These are phyloP conservation scores for Fusarium veterinarium DNA, from an alignment of 2,329 filamentous ascomycete species.

Conservation along the genomic window DNA sequence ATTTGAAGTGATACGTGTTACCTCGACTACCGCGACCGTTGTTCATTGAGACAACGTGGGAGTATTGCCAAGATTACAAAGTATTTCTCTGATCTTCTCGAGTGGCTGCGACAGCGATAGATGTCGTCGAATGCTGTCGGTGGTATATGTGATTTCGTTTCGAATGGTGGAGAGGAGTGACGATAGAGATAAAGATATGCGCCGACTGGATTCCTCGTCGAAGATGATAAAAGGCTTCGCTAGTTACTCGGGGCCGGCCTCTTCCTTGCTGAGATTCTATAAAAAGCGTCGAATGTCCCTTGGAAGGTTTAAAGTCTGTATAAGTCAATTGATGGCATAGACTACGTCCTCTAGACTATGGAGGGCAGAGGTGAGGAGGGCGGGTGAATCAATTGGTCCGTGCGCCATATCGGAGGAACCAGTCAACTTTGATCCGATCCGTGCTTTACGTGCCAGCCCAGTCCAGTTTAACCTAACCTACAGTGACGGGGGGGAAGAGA, in stretches of 20 bases:
- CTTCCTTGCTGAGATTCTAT: background rate
- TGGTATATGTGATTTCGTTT: constrained; percentile 29
- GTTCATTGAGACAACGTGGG: constrained; percentile 34
- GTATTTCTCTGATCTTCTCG: background rate
- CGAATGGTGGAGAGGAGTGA: constrained; percentile 34
- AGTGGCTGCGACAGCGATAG: background rate
- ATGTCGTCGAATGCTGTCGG: constrained; percentile 18
- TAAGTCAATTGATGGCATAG: constrained; percentile 26
- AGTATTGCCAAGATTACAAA: background rate
- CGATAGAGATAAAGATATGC: constrained; percentile 30
- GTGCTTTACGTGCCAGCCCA: background rate
- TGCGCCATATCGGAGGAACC: constrained; percentile 37
- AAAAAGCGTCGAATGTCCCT: constrained; percentile 2
- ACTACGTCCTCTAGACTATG: constrained; percentile 24
- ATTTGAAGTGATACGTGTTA: constrained; percentile 30
- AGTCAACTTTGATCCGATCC: constrained; percentile 42
- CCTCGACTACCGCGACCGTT: constrained; percentile 27
- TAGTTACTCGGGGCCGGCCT: background rate
- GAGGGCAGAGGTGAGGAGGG: constrained; percentile 36
- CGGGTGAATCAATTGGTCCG: constrained; percentile 33
- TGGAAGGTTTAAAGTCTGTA: constrained; percentile 17
- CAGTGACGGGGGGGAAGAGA: constrained; percentile 7
- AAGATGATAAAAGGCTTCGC: background rate
- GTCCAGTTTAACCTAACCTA: constrained; percentile 17
- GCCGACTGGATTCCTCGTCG: background rate